Percentiles rank a stretch among this genome's conserved stretches.
Evolutionary conservation across 1,284 basidiomycete species (phyloP).

Genomic region (Pseudozyma pruni): DNA sequence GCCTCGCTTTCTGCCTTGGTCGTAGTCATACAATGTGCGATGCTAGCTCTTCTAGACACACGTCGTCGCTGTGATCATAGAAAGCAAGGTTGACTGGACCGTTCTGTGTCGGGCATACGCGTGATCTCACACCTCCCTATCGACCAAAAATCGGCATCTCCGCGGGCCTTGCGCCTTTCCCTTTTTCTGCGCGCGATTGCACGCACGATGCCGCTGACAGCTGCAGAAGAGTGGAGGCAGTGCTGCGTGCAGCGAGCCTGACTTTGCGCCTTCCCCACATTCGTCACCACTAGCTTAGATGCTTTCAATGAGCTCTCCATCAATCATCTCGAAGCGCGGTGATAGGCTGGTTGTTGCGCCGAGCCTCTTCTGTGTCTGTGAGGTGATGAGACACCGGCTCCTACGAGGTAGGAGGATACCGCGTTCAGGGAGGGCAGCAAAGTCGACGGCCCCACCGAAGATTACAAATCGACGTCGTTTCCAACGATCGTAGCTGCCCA

Average conservation of each 20-base stretch:
- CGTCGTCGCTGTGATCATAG: no score
- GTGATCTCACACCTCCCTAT: constrained; percentile 6
- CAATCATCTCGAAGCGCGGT: no score
- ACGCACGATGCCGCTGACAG: constrained; percentile 9
- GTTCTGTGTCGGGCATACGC: not conserved
- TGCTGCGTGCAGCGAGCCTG: not conserved
- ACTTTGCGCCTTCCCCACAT: constrained; percentile 6
- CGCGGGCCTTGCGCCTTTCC: constrained; percentile 2
- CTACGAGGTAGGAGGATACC: no score
- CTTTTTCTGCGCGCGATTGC: constrained; percentile 31
- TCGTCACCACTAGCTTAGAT: no score
- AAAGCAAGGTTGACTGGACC: no score
- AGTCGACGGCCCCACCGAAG: constrained; percentile 1
- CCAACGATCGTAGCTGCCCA: constrained; percentile 27
- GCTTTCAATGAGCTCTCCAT: not conserved
- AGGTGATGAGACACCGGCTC: no score
- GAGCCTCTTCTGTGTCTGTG: no score
- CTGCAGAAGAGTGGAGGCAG: constrained; percentile 19
- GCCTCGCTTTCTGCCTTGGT: constrained; percentile 33
- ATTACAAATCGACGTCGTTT: constrained; percentile 34
- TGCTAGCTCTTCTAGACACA: not conserved
- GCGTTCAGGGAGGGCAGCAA: no score
- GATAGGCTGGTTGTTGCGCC: no score
- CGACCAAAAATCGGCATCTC: constrained; percentile 1
- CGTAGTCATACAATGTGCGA: not conserved